Percentiles rank a stretch among this genome's conserved stretches.
These are phyloP conservation scores for Coelastrella sp. DNA, from an alignment of 139 green algal genomes.

Conservation along the genomic window DNA sequence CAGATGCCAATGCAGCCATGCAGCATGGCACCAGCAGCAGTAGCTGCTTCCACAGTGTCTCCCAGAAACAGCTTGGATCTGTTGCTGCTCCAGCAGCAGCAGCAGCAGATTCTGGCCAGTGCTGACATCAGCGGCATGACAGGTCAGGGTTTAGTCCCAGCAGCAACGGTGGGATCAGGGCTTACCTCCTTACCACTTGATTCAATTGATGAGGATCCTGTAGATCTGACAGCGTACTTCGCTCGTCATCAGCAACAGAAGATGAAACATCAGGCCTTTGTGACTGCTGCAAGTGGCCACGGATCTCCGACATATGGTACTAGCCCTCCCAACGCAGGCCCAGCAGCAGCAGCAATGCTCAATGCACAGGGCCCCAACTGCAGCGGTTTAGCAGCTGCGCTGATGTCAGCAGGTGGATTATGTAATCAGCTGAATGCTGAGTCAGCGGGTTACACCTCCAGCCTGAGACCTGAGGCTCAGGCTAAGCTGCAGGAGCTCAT, in stretches of 20 bases:
- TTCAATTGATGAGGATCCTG: not conserved
- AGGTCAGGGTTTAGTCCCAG: not conserved
- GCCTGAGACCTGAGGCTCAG: slow-evolving; percentile 18
- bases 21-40: not conserved
- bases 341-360: too few relatives aligned
- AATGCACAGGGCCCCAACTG: too few relatives aligned
- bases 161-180: not conserved
- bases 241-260: not conserved
- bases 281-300: not conserved
- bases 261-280: not conserved
- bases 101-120: not conserved
- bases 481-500: slow-evolving; percentile 31
- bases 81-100: not conserved
- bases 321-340: too few relatives aligned
- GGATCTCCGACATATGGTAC: too few relatives aligned
- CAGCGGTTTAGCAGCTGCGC: not conserved
- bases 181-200: not conserved
- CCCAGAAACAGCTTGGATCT: not conserved
- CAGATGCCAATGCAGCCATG: not conserved
- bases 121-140: not conserved
- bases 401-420: not conserved
- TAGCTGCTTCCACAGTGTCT: not conserved
- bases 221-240: not conserved
- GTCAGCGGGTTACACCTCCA: not conserved
- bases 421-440: not conserved